Evolutionary conservation across 1,139 yeast genomes (phyloP).

Genomic region (Taiozyma sp.): DNA sequence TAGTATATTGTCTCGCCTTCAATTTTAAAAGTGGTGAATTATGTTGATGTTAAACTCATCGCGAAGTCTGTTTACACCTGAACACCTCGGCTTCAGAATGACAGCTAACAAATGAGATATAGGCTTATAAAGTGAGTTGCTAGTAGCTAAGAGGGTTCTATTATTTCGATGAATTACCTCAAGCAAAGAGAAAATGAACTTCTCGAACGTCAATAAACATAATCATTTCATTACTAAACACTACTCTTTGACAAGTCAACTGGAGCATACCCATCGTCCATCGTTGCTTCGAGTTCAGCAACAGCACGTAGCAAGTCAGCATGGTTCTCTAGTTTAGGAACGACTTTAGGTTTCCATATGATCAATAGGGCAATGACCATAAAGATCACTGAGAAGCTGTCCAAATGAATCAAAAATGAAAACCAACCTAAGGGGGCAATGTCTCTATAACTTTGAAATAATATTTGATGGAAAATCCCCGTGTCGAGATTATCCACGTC

Average conservation of each 20-base stretch:
- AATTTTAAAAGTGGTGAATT: no score
- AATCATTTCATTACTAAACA: not conserved
- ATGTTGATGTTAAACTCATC: no score
- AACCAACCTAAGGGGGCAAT: not conserved
- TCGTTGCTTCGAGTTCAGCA: not conserved
- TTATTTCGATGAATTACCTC: no score
- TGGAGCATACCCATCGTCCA: not conserved
- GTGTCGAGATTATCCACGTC: not conserved
- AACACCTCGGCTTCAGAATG: no score
- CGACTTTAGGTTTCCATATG: slow-evolving; percentile 1
- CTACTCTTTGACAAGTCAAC: not conserved
- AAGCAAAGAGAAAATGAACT: no score
- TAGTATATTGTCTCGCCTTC: no score
- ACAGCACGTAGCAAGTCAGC: not conserved
- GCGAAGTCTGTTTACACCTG: no score
- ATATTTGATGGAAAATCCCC: not conserved
- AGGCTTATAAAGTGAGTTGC: no score
- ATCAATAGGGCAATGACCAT: not conserved
- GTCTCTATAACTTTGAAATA: not conserved
- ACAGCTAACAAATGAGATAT: no score
- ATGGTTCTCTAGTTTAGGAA: not conserved
- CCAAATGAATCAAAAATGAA: not conserved
- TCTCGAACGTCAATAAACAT: not conserved
- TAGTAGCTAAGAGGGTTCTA: no score
- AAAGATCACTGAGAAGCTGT: not conserved